These are phyloP conservation scores for Gypsophila paniculata DNA, from an alignment of 179 eudicot genomes.

Conservation along the genomic window DNA sequence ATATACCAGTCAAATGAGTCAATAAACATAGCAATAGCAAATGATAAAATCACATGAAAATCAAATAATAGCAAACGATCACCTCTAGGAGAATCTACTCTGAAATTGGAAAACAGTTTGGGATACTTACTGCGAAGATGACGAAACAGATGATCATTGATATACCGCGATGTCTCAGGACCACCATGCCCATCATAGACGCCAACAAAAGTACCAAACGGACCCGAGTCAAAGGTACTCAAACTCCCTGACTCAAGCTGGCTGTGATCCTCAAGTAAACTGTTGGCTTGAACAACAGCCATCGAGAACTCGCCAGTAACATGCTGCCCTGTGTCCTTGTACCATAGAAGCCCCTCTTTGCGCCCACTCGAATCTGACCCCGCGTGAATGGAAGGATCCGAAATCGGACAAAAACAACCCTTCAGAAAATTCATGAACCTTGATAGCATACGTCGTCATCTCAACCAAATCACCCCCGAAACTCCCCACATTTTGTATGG, in stretches of 20 bases:
- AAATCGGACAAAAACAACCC: slow-evolving; percentile 87
- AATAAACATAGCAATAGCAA: too few relatives aligned
- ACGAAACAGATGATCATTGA: slow-evolving; percentile 74
- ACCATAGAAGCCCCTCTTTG: slow-evolving; percentile 94
- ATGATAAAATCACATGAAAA: too few relatives aligned
- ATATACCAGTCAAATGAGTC: too few relatives aligned
- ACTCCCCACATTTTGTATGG: slow-evolving; percentile 32
- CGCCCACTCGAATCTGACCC: slow-evolving; percentile 72
- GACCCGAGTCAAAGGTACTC: slow-evolving; percentile 67
- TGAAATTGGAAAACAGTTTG: neutral
- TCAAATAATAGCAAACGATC: too few relatives aligned
- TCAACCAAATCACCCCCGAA: slow-evolving; percentile 38
- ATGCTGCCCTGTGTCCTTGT: slow-evolving; percentile 85
- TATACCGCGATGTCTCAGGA: slow-evolving; percentile 84
- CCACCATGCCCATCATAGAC: slow-evolving; percentile 98
- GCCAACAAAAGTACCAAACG: slow-evolving; percentile 85
- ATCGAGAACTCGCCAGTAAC: slow-evolving; percentile 89
- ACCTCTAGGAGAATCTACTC: too few relatives aligned
- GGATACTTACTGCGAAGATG: slow-evolving; percentile 76
- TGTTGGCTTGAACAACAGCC: slow-evolving; percentile 98
- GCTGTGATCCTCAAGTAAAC: slow-evolving; percentile 91
- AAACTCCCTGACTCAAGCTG: slow-evolving; percentile 87
- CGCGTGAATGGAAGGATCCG: slow-evolving; percentile 48
- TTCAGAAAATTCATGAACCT: slow-evolving; percentile 83
- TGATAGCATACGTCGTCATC: slow-evolving; percentile 87